Evolutionary conservation across 495 filamentous ascomycete species (phyloP), one percentile per base, ranked within the genome.

Genomic region (Tuber magnatum): DNA sequence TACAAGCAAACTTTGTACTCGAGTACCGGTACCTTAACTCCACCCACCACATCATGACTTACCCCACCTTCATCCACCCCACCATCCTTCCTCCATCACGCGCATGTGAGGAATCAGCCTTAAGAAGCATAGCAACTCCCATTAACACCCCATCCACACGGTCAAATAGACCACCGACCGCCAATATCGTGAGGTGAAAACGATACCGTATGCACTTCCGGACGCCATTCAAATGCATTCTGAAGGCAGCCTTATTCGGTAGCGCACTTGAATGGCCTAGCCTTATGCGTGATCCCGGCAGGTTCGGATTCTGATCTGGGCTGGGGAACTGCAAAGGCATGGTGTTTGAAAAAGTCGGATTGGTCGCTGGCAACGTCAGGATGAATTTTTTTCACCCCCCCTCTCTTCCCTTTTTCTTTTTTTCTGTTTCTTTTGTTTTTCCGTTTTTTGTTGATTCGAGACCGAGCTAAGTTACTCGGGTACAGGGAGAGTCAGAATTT

Each of bases 141-240:
- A 16, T 61, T 32, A 32, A 32, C 9, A 32, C 12, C 20, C 46
- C 5, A 16, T 51, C n/a, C 22, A 56, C 24, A 28, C 51, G 28
- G n/a, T 61, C n/a, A 32, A 16, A 61, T 32, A n/a, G n/a, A n/a
- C n/a, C n/a, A 61, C 51, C 10, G 8, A 16, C 51, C 12, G 3
- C 51, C 51, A 61, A 61, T 61, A 61, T 61, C 46, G 46, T 51
- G 51, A 61, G n/a, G 51, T 61, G 51, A 32, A 61, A 61, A 61
- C 39, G 7, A 40, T 40, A n/a, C n/a, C n/a, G n/a, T n/a, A 7
- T 61, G n/a, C 51, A 28, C 51, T 16, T 32, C 51, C 16, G n/a
- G 51, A 16, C n/a, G 51, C 51, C 28, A 61, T 61, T 61, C 28
- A 51, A 51, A 51, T 8, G 22, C 22, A 51, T 51, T 51, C 8